Conservation (phyloP, 2,329 filamentous ascomycete genomes). For the Phialemoniopsis sp. region DNA sequence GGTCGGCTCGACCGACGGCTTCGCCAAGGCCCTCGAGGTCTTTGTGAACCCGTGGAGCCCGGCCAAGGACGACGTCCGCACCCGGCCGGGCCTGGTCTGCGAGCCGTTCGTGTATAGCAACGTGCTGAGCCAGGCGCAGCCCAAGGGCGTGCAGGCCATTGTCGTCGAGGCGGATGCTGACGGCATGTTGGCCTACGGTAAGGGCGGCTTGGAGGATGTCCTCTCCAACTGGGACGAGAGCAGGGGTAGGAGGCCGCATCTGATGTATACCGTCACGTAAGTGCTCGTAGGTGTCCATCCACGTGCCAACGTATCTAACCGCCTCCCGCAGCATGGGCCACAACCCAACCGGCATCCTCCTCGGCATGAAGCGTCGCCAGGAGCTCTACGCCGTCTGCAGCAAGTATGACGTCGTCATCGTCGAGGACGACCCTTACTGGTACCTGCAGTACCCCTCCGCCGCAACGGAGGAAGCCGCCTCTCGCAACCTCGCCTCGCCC, state of each 20-base stretch:
- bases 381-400: slow-evolving; percentile 78
- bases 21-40: slow-evolving; percentile 71
- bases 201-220: slow-evolving; percentile 72
- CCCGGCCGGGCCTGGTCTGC: slow-evolving; percentile 72
- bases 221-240: slow-evolving; percentile 76
- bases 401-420: slow-evolving; percentile 82
- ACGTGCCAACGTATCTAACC: not conserved
- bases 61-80: slow-evolving; percentile 55
- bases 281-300: slow-evolving; percentile 23
- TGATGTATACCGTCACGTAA: slow-evolving; percentile 88
- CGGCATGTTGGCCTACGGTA: slow-evolving; percentile 73
- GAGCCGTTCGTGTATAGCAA: slow-evolving; percentile 82
- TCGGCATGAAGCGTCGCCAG: slow-evolving; percentile 68
- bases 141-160: slow-evolving; percentile 68
- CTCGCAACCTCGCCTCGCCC: slow-evolving; percentile 30
- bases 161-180: slow-evolving; percentile 73
- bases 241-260: slow-evolving; percentile 71
- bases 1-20: slow-evolving; percentile 81
- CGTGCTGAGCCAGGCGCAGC: slow-evolving; percentile 61
- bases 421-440: slow-evolving; percentile 96
- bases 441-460: slow-evolving; percentile 85
- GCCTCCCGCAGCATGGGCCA: slow-evolving; percentile 69
- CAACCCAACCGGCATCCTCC: slow-evolving; percentile 74
- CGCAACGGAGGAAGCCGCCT: slow-evolving; percentile 43
- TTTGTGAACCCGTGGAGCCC: slow-evolving; percentile 74